Percentiles rank a stretch among this genome's conserved stretches.
Evolutionary conservation across 441 rosid genomes (phyloP).

Genomic region (Adansonia madagascariensis): DNA sequence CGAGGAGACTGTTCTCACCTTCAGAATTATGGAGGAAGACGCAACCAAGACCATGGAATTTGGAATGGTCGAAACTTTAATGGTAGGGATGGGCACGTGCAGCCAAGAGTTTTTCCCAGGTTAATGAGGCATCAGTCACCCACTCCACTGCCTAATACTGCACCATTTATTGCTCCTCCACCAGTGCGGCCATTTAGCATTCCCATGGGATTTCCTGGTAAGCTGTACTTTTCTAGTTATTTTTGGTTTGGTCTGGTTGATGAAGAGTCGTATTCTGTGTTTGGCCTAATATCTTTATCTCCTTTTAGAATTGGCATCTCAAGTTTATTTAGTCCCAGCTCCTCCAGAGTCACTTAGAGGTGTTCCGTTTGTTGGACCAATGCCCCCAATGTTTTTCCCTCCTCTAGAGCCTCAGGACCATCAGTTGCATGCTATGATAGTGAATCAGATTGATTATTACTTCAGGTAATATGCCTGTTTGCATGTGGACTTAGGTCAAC

Average conservation of each 20-base stretch:
- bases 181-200: constrained; percentile 53
- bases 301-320: constrained; percentile 54
- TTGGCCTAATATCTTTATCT: constrained; percentile 34
- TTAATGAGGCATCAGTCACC: constrained; percentile 61
- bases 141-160: constrained; percentile 50
- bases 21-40: constrained; percentile 59
- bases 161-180: constrained; percentile 55
- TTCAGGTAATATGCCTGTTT: constrained; percentile 62
- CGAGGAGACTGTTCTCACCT: constrained; percentile 65
- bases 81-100: constrained; percentile 68
- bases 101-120: constrained; percentile 57
- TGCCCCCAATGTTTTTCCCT: constrained; percentile 50
- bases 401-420: constrained; percentile 60
- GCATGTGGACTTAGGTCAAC: constrained; percentile 22
- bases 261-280: neutral
- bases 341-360: constrained; percentile 48
- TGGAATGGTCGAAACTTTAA: constrained; percentile 64
- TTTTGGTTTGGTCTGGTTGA: constrained; percentile 4
- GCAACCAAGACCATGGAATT: constrained; percentile 74
- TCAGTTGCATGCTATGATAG: constrained; percentile 56
- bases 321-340: constrained; percentile 49
- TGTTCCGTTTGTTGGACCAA: constrained; percentile 46
- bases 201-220: constrained; percentile 73
- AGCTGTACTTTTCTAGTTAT: constrained; percentile 27
- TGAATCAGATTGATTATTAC: constrained; percentile 76